phyloP scores from a whole-genome alignment of 2,329 filamentous ascomycete species.

The Chalaropsis thielavioides region DNA sequence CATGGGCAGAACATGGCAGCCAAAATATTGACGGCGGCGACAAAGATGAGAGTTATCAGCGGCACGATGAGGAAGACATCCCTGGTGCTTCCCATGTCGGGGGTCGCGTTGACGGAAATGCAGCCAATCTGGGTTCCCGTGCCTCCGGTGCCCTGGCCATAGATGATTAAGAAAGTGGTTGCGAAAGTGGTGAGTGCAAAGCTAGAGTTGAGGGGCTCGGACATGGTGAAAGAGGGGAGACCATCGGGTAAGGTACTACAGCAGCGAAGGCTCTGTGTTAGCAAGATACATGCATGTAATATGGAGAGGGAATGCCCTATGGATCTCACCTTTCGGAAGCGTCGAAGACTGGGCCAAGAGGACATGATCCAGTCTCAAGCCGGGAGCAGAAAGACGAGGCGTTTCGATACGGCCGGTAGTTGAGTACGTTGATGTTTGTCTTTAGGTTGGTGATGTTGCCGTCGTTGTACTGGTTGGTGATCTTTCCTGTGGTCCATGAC shows the following conservation, averaged over 20 bases:
- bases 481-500: slow-evolving; percentile 57
- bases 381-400: slow-evolving; percentile 51
- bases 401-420: slow-evolving; percentile 53
- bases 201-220: slow-evolving; percentile 60
- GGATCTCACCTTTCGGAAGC: slow-evolving; percentile 27
- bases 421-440: slow-evolving; percentile 57
- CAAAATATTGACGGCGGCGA: slow-evolving; percentile 67
- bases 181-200: slow-evolving; percentile 78
- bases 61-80: slow-evolving; percentile 63
- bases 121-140: slow-evolving; percentile 55
- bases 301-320: not conserved
- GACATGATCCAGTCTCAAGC: slow-evolving; percentile 51
- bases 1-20: slow-evolving; percentile 85
- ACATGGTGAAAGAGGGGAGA: slow-evolving; percentile 59
- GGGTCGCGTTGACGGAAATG: slow-evolving; percentile 68
- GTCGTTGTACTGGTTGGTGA: slow-evolving; percentile 38
- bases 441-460: slow-evolving; percentile 55
- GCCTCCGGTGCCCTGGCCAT: slow-evolving; percentile 46
- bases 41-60: slow-evolving; percentile 60
- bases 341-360: slow-evolving; percentile 58
- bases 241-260: slow-evolving; percentile 27
- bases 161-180: slow-evolving; percentile 57
- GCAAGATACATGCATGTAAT: not conserved
- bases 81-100: slow-evolving; percentile 59
- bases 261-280: not conserved